These are phyloP conservation scores for Pharus latifolius DNA, from an alignment of 176 grass and related monocot species.

Conservation along the genomic window DNA sequence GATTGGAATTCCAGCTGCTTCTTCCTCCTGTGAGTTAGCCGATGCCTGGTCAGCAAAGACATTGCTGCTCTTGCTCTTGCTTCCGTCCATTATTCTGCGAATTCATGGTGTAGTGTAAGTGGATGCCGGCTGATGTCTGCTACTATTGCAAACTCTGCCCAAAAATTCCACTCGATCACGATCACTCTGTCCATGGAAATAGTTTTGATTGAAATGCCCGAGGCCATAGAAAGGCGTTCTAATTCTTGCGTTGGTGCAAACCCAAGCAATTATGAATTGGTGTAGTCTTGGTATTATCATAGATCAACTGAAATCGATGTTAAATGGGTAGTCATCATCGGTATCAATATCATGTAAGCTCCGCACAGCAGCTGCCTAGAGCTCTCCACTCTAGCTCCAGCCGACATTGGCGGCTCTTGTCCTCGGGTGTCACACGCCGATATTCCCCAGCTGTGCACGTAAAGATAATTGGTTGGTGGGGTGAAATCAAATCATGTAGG, in stretches of 20 bases:
- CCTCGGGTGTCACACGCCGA: constrained; percentile 23
- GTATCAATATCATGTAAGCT: background rate
- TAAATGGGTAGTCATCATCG: background rate
- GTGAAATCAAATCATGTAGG: too few relatives aligned
- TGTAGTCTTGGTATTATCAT: too few relatives aligned
- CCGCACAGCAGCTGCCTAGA: constrained; percentile 9
- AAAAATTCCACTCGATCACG: too few relatives aligned
- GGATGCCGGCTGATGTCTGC: background rate
- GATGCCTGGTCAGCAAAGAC: constrained; percentile 7
- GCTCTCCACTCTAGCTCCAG: constrained; percentile 28
- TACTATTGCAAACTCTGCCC: too few relatives aligned
- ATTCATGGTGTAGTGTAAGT: background rate
- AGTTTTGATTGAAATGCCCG: too few relatives aligned
- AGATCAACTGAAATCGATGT: too few relatives aligned
- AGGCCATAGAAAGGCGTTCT: too few relatives aligned
- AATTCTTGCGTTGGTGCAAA: too few relatives aligned
- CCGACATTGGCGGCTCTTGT: constrained; percentile 23
- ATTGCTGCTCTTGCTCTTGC: background rate
- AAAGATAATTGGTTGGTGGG: too few relatives aligned
- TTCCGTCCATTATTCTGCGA: background rate
- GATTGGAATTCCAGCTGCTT: constrained; percentile 19
- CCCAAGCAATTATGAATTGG: too few relatives aligned
- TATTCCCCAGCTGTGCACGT: too few relatives aligned
- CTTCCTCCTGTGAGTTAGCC: constrained; percentile 41
- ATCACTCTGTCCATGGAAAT: too few relatives aligned